Evolutionary conservation across 257 asterid genomes (phyloP), one percentile per base, ranked within the genome.

Genomic region (Forsythia suspensa): DNA sequence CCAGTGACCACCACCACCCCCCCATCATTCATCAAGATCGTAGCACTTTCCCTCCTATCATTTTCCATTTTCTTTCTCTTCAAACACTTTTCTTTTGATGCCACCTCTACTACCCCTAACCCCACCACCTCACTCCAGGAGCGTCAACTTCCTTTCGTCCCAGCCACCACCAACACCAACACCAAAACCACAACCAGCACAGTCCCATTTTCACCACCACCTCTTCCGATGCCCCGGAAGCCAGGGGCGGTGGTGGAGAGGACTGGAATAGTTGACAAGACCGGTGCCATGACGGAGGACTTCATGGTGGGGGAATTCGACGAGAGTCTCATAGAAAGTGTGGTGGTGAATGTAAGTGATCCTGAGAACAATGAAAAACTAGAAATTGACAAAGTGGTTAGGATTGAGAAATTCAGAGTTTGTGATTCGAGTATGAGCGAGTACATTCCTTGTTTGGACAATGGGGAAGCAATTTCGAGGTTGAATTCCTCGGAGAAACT

Each of bases 201-300:
- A 13, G 11, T 59, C 71, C 55, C 61, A 24, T 36, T 20, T 15
- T 44, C 81, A 8, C 67, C 86, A 8, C 67, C 91, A 4, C 85
- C 82, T 29, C 79, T 80, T 5, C 73, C 76, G 37, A 52, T 84
- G 2, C 72, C 81, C 24, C 75, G 44, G 75, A 18, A n/a, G 43
- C 71, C 43, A 81, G 34, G 24, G 76, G 76, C 67, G 79, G 65
- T 71, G 76, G 18, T 88, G 79, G 94, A 88, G 83, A 80, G 91
- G 70, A 89, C 94, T 10, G 94, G 94, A 86, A 89, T 91, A 48
- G 72, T 91, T 73, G 87, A 91, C 74, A 92, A 91, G 82, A 79
- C 84, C 59, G 96, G 96, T 10, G 40, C 83, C 67, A 91, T 91
- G 96, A 81, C 90, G 4, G 83, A 79, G 38, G 88, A 89, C 73